Conservation (phyloP, 805 yeast species). For the Cyberlindnera mrakii region DNA sequence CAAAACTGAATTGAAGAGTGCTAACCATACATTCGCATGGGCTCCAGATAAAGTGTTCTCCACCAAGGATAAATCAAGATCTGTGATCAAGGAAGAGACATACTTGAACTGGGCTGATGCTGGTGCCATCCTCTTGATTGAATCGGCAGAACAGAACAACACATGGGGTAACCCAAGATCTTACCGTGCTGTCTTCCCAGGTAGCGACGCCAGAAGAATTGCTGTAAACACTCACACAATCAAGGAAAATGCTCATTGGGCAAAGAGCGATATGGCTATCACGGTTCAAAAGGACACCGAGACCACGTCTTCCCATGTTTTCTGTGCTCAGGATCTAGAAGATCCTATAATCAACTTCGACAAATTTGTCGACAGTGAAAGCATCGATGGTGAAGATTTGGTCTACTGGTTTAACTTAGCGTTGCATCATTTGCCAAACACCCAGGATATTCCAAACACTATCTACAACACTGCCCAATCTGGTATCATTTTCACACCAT, state of each 20-base stretch:
- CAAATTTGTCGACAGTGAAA: conserved; percentile 23
- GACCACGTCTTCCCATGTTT: conserved; percentile 17
- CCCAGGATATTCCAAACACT: conserved; percentile 26
- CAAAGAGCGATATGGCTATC: conserved; percentile 18
- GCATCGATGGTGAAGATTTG: conserved; percentile 22
- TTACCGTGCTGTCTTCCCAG: conserved; percentile 21
- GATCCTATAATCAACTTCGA: conserved; percentile 22
- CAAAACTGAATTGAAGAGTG: conserved; percentile 10
- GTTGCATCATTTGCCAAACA: conserved; percentile 25
- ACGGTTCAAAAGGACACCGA: conserved; percentile 24
- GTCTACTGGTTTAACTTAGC: conserved; percentile 27
- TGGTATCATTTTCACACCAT: conserved; percentile 22
- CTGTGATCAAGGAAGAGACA: conserved; percentile 16
- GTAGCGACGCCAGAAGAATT: conserved; percentile 18
- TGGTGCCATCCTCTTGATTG: conserved; percentile 22
- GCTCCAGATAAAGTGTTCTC: conserved; percentile 17
- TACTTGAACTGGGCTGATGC: conserved; percentile 20
- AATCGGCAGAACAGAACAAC: conserved; percentile 20
- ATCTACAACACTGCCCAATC: conserved; percentile 23
- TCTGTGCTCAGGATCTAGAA: conserved; percentile 19
- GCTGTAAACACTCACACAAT: conserved; percentile 12
- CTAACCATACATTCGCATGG: conserved; percentile 23
- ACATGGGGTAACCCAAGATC: conserved; percentile 26
- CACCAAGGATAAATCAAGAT: conserved; percentile 14
- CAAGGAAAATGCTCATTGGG: conserved; percentile 22